A percentile compares a stretch with the other conserved stretches of the same genome.
Conservation (phyloP, 108 stramenopile genomes). For the Nitzschia sp. region DNA sequence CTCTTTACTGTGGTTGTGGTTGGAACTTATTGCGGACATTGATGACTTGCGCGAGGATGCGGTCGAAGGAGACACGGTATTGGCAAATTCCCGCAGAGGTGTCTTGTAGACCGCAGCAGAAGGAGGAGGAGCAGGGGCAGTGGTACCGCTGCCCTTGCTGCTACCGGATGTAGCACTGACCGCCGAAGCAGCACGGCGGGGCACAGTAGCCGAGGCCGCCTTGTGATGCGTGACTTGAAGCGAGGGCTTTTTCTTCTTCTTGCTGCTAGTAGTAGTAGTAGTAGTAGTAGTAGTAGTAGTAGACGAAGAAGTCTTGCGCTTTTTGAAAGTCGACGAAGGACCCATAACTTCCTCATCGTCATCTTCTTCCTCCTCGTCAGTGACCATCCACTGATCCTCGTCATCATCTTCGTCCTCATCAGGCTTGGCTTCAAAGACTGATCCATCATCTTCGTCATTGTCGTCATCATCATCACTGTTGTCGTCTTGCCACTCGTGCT, state of each 20-base stretch:
- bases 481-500: conserved; percentile 26
- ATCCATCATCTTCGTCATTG: conserved; percentile 60
- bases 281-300: background rate
- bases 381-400: conserved; percentile 60
- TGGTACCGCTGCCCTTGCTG: background rate
- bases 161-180: background rate
- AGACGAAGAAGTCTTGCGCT: conserved; percentile 4
- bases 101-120: background rate
- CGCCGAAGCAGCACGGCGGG: background rate
- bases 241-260: background rate
- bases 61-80: conserved; percentile 14
- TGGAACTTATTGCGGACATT: background rate
- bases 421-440: conserved; percentile 47
- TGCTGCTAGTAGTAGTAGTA: background rate
- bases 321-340: conserved; percentile 1
- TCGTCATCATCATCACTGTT: conserved; percentile 29
- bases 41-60: background rate
- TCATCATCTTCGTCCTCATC: conserved; percentile 61
- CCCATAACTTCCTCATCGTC: conserved; percentile 1
- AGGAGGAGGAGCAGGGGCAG: conserved; percentile 16
- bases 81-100: conserved; percentile 19
- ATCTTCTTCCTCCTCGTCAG: conserved; percentile 50
- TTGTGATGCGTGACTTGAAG: conserved; percentile 9
- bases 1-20: background rate
- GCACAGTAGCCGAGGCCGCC: conserved; percentile 1